Evolutionary conservation across 1,139 yeast genomes (phyloP), one percentile per base, ranked within the genome.

Genomic region (Zygosaccharomyces pseudobailii): DNA sequence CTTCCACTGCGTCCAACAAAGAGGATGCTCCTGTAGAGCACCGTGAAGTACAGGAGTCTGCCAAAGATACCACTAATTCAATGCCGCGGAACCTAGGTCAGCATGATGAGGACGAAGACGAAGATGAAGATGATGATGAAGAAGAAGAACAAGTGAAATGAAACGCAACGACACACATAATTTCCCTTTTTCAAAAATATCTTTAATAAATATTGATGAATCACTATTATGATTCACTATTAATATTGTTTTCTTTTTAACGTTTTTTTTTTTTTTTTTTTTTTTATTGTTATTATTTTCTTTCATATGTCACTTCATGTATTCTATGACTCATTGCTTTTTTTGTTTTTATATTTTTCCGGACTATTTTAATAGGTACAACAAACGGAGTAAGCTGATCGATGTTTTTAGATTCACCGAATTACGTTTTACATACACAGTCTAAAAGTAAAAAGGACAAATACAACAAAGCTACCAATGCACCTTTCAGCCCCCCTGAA

Each of bases 401-500:
- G 17, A 13, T 13, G 17, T 13, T 13, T 13, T 13, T 13, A 13
- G 17, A 13, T 13, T 13, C 17, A 1, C 17, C 17, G 2, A 13
- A 13, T 13, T 13, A 13, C 17, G 17, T 13, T 13, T 13, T 13
- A 13, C 17, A 13, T 13, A 13, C 17, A 13, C 17, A 13, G 17
- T 13, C 17, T 13, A 13, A 13, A 13, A 38, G 21, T 7, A 28
- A 22, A 9, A 22, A 5, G 17, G n/a, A 4, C 9, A 4, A 30
- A 8, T 6, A 32, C 3, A 13, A 6, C 24, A 19, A 20, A 17
- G 27, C 27, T 8, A 24, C 46, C 10, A n/a, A 57, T 57, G 61
- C 56, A 43, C 36, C 19, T 51, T 6, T 19, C 50, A 5, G 40
- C 47, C 3, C 35, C 55, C 36, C 35, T 57, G 9, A 62, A 59